A percentile compares a stretch with the other conserved stretches of the same genome.
phyloP scores from a whole-genome alignment of 176 grass and related monocot species.

The Leersia perrieri region DNA sequence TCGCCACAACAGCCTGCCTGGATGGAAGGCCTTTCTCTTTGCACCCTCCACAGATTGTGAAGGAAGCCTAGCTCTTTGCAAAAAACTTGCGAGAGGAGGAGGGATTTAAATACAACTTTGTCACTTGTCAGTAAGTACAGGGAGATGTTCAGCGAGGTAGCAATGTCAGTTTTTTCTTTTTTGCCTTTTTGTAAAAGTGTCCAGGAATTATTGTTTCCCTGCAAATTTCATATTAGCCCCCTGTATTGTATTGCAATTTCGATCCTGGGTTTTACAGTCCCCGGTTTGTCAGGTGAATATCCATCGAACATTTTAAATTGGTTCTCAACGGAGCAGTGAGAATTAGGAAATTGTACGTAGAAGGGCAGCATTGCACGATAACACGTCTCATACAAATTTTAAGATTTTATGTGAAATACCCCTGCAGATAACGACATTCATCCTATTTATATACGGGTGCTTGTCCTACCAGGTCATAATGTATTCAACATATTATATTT shows the following conservation, averaged over 20 bases:
- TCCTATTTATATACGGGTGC: no score
- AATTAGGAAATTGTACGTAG: not conserved
- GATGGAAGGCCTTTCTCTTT: not conserved
- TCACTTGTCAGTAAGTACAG: conserved; percentile 34
- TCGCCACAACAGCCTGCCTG: not conserved
- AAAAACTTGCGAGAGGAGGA: conserved; percentile 2
- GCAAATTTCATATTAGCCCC: conserved; percentile 10
- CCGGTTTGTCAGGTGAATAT: not conserved
- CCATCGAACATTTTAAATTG: not conserved
- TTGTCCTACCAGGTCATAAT: not conserved
- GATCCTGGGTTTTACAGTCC: not conserved
- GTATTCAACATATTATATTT: not conserved
- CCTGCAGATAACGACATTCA: no score
- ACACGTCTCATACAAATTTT: not conserved
- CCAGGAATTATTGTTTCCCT: not conserved
- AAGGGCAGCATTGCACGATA: not conserved
- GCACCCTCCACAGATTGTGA: conserved; percentile 15
- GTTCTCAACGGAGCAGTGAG: not conserved
- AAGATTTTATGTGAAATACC: not conserved
- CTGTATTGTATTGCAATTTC: not conserved
- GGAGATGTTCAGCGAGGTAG: not conserved
- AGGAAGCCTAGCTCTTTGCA: not conserved
- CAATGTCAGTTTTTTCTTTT: not conserved
- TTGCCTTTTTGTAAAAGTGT: not conserved
- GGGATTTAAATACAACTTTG: conserved; percentile 33